Evolutionary conservation across 2,329 filamentous ascomycete genomes (phyloP).

Genomic region (Xylaria sp.): DNA sequence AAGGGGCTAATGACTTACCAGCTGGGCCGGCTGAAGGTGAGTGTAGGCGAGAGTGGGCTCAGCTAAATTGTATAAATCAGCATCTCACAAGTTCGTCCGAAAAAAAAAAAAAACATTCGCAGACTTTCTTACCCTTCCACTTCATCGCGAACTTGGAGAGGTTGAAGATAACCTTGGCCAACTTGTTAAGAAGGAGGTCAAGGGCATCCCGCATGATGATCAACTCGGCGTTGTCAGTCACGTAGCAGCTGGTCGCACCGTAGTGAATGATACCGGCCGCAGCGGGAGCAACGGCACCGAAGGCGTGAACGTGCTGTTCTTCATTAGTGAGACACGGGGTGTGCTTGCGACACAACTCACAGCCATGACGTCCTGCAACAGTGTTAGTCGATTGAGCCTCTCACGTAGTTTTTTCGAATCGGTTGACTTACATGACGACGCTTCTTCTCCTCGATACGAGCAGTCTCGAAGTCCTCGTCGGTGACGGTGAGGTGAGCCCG

Average conservation of each 20-base stretch:
- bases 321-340: slow-evolving; percentile 1
- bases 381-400: slow-evolving; percentile 16
- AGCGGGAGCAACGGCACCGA: slow-evolving; percentile 48
- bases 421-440: slow-evolving; percentile 47
- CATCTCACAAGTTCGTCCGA: background rate
- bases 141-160: slow-evolving; percentile 66
- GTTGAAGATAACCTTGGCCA: slow-evolving; percentile 74
- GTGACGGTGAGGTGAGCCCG: slow-evolving; percentile 66
- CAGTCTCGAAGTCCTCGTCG: slow-evolving; percentile 71
- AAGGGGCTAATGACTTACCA: slow-evolving; percentile 1
- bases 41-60: slow-evolving; percentile 72
- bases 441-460: slow-evolving; percentile 69
- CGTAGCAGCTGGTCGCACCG: slow-evolving; percentile 40
- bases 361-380: slow-evolving; percentile 49
- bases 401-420: background rate
- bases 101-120: background rate
- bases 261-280: slow-evolving; percentile 74
- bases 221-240: slow-evolving; percentile 68
- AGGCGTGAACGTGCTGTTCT: slow-evolving; percentile 62
- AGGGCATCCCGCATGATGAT: slow-evolving; percentile 72
- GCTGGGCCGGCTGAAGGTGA: slow-evolving; percentile 32
- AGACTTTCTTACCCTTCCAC: slow-evolving; percentile 36
- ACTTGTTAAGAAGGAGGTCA: slow-evolving; percentile 68
- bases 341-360: slow-evolving; percentile 33
- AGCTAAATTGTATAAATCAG: slow-evolving; percentile 7